Conservation (phyloP, 345 rosid species). For the Tarenaya hassleriana region DNA sequence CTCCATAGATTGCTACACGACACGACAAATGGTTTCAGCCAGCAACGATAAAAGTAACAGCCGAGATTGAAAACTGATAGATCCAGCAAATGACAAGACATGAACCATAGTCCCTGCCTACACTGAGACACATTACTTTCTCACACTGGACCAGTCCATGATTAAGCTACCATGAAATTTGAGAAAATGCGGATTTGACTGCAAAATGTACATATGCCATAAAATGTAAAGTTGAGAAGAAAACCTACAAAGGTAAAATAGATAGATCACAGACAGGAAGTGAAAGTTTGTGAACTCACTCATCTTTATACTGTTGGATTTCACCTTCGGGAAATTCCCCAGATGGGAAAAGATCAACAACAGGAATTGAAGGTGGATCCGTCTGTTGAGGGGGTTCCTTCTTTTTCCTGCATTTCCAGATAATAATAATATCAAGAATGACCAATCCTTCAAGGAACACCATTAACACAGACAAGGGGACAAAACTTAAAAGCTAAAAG, state of each 20-base stretch:
- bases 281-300: conserved; percentile 40
- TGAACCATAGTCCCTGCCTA: too few relatives aligned
- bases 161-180: not conserved
- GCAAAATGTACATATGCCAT: not conserved
- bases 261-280: too few relatives aligned
- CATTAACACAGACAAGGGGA: not conserved
- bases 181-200: not conserved
- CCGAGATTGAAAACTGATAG: too few relatives aligned
- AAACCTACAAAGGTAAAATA: too few relatives aligned
- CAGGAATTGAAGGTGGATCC: conserved; percentile 77
- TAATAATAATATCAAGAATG: not conserved
- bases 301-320: conserved; percentile 83
- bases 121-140: too few relatives aligned
- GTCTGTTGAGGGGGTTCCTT: conserved; percentile 62
- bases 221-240: too few relatives aligned
- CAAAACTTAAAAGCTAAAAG: not conserved
- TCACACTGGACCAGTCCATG: not conserved
- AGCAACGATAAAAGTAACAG: too few relatives aligned
- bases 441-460: conserved; percentile 6
- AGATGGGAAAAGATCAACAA: conserved; percentile 70
- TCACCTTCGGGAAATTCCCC: conserved; percentile 90
- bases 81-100: too few relatives aligned
- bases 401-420: conserved; percentile 79
- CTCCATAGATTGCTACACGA: conserved; percentile 70
- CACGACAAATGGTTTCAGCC: too few relatives aligned